These are phyloP conservation scores for Liriodendron chinense DNA, from an alignment of 164 flowering plant genomes.

Conservation along the genomic window DNA sequence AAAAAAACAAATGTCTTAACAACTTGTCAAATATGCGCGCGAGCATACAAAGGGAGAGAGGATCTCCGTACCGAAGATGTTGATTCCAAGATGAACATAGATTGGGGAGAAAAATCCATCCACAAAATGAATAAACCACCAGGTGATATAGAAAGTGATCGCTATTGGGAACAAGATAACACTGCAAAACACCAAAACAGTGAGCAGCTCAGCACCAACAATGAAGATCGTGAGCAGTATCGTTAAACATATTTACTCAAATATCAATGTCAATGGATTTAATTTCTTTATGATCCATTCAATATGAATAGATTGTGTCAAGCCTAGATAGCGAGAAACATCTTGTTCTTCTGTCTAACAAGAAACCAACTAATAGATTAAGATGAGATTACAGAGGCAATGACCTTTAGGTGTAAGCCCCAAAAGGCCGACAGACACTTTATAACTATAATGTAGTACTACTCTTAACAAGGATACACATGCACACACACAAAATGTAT, in stretches of 20 bases:
- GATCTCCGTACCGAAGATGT: conserved; percentile 56
- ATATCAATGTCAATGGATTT: neutral
- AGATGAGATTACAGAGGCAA: no score
- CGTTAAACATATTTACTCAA: neutral
- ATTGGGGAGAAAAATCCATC: conserved; percentile 82
- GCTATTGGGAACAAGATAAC: conserved; percentile 79
- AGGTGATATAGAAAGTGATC: conserved; percentile 72
- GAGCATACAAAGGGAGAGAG: neutral
- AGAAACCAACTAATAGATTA: no score
- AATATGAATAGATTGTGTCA: no score
- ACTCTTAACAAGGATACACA: no score
- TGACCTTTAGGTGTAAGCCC: no score
- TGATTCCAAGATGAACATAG: conserved; percentile 75
- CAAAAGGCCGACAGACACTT: no score
- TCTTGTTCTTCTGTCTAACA: no score
- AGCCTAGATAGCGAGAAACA: no score
- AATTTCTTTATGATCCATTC: no score
- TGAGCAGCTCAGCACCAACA: conserved; percentile 10
- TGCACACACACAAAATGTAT: no score
- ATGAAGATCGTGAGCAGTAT: neutral
- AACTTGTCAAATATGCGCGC: neutral
- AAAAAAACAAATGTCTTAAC: neutral
- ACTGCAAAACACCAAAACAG: conserved; percentile 38
- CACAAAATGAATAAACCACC: conserved; percentile 87
- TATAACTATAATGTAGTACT: no score